Evolutionary conservation across 2,329 filamentous ascomycete species (phyloP), one percentile per base, ranked within the genome.

Genomic region (Monosporascus sp.): DNA sequence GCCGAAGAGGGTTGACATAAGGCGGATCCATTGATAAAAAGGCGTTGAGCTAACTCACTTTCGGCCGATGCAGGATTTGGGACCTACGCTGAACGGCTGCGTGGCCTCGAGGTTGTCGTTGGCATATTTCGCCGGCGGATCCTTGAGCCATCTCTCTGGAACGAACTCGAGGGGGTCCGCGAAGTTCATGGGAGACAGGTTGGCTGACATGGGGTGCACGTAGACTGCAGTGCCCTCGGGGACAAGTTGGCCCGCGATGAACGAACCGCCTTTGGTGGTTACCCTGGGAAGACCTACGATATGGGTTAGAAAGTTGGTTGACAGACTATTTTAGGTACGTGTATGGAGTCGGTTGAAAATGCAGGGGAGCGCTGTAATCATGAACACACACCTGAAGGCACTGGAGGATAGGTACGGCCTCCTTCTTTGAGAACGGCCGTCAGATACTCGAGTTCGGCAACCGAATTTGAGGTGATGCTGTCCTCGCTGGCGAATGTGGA

Each of bases 401-500:
- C 50, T 3, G 59, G 59, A 8, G 54, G 53, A 34, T 57, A 59
- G 3, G 58, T 31, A 9, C 59, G 54, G 9, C 59, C 20, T 3
- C 52, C 46, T 34, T 61, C 59, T 7, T 55, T 50, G 3, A 59
- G 22, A 5, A 56, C 53, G 14, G 50, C 45, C 11, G 52, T 50
- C 4, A 61, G 53, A 26, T 59, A 57, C 36, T 58, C 43, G 49
- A 48, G 38, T n/a, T 36, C 7, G 22, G 53, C 45, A 4, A 59
- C 34, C 2, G 8, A 17, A 7, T 19, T 7, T 2, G 43, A 24
- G 2, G n/a, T 43, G n/a, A 69, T 64, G 9, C 68, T 64, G 5
- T 55, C 53, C 4, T 53, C 47, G 7, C 40, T 24, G 5, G 43
- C 34, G 45, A 70, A 69, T 4, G 52, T 54, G 7, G 46, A 31